Evolutionary conservation across 1,139 yeast genomes (phyloP).

Genomic region (Blastobotrys niveus): DNA sequence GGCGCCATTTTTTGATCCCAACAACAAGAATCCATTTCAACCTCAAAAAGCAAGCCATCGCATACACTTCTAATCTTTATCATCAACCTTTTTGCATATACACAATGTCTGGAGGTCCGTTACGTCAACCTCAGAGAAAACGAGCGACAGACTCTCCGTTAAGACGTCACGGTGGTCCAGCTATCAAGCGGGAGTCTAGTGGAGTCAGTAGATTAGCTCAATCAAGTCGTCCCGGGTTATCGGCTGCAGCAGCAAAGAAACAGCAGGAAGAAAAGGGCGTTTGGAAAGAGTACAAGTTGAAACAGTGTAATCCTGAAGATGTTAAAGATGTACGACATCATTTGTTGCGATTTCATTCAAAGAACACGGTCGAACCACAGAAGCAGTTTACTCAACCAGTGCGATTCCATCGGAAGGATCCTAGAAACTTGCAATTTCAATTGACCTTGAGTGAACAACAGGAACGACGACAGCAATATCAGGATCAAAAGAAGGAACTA

Average conservation of each 20-base stretch:
- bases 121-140: neutral
- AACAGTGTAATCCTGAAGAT: slow-evolving; percentile 69
- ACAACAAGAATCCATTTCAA: neutral
- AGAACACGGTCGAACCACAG: slow-evolving; percentile 63
- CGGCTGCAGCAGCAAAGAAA: neutral
- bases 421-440: slow-evolving; percentile 82
- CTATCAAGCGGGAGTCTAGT: slow-evolving; percentile 1
- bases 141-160: slow-evolving; percentile 4
- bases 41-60: neutral
- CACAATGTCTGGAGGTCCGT: slow-evolving; percentile 1
- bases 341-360: slow-evolving; percentile 72
- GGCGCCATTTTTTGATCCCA: neutral
- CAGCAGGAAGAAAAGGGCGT: neutral
- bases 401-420: slow-evolving; percentile 85
- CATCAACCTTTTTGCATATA: neutral
- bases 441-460: slow-evolving; percentile 55
- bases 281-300: slow-evolving; percentile 60
- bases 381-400: slow-evolving; percentile 74
- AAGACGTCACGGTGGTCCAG: slow-evolving; percentile 1
- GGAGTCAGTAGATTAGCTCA: neutral
- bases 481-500: slow-evolving; percentile 19
- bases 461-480: slow-evolving; percentile 27
- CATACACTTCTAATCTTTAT: no score
- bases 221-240: no score
- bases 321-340: slow-evolving; percentile 72